Evolutionary conservation across 2,329 filamentous ascomycete species (phyloP).

Genomic region (Penicillium oxalicum): DNA sequence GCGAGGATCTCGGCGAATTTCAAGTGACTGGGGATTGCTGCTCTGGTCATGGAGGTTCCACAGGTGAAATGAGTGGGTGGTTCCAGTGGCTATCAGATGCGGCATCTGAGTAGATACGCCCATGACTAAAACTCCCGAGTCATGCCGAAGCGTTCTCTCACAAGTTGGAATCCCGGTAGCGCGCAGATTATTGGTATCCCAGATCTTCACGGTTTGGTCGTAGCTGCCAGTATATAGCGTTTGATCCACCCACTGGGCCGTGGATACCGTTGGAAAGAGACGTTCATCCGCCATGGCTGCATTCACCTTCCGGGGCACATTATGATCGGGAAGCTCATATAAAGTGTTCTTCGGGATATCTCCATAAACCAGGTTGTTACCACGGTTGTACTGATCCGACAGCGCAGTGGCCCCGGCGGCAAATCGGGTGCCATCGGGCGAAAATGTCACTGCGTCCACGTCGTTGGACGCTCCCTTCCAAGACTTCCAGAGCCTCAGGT

Average conservation of each 20-base stretch:
- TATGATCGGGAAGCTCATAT: constrained; percentile 51
- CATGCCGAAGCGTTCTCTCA: constrained; percentile 38
- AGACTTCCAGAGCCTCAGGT: constrained; percentile 40
- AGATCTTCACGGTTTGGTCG: constrained; percentile 53
- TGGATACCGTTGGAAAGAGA: constrained; percentile 53
- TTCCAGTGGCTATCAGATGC: constrained; percentile 46
- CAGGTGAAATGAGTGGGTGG: constrained; percentile 30
- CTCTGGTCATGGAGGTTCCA: constrained; percentile 32
- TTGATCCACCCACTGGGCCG: constrained; percentile 47
- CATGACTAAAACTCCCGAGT: constrained; percentile 48
- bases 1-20: constrained; percentile 15
- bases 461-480: constrained; percentile 57
- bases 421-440: constrained; percentile 49
- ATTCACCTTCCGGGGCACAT: constrained; percentile 33
- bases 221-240: constrained; percentile 51
- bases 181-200: constrained; percentile 38
- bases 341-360: constrained; percentile 39
- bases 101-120: constrained; percentile 37
- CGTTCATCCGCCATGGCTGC: constrained; percentile 42
- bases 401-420: constrained; percentile 54
- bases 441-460: constrained; percentile 53
- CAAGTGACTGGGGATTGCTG: constrained; percentile 23
- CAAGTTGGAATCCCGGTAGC: constrained; percentile 19
- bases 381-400: constrained; percentile 53
- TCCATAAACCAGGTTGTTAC: constrained; percentile 53